These are phyloP conservation scores for Macrolepiota albuminosa DNA, from an alignment of 768 basidiomycete species.

Conservation along the genomic window DNA sequence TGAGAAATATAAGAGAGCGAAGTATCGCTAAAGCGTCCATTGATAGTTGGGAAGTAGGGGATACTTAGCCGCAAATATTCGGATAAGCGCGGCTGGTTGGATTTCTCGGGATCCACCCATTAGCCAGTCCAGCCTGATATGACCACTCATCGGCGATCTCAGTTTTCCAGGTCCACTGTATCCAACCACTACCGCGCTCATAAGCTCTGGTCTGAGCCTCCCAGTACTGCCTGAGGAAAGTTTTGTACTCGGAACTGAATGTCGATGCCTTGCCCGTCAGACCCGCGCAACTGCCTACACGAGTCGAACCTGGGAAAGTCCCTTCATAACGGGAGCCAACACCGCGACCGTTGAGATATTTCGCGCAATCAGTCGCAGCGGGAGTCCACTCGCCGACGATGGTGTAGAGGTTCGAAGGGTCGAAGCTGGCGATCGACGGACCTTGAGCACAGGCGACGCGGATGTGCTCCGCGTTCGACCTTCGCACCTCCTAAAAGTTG, in stretches of 20 bases:
- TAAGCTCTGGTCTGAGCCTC: conserved; percentile 78
- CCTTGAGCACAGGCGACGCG: conserved; percentile 47
- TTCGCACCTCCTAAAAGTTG: conserved; percentile 35
- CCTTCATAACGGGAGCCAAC: conserved; percentile 64
- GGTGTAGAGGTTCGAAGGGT: conserved; percentile 64
- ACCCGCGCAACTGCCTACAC: conserved; percentile 70
- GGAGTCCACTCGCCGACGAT: conserved; percentile 89
- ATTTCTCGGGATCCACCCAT: conserved; percentile 80
- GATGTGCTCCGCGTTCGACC: conserved; percentile 53
- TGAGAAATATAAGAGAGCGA: background rate
- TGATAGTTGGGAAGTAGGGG: background rate
- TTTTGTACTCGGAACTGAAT: conserved; percentile 77
- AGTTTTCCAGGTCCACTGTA: conserved; percentile 83
- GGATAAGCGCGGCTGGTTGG: conserved; percentile 50
- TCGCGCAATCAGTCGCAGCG: conserved; percentile 72
- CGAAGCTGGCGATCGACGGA: conserved; percentile 32
- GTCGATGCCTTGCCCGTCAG: conserved; percentile 66
- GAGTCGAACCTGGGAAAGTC: conserved; percentile 54
- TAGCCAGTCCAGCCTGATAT: conserved; percentile 72
- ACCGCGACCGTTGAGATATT: conserved; percentile 82
- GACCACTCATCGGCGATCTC: conserved; percentile 87
- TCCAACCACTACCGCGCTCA: conserved; percentile 66
- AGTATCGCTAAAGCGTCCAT: background rate
- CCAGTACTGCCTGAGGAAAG: conserved; percentile 76
- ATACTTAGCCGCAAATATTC: conserved; percentile 49